phyloP scores from a whole-genome alignment of 192 early-diverging fungal species.

The Coemansia asiatica region DNA sequence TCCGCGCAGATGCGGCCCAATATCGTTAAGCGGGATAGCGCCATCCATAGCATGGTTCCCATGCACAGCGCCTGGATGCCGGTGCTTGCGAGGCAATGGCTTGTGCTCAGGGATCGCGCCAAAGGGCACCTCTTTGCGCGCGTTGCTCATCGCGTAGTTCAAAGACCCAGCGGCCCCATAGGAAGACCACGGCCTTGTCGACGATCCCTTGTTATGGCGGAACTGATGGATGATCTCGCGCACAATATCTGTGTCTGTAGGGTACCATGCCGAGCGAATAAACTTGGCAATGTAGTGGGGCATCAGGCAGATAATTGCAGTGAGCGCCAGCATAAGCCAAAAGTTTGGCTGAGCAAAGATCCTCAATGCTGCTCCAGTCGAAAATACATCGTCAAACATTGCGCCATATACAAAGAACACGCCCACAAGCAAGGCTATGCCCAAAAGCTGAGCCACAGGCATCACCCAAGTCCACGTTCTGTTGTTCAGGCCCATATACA shows the following conservation, averaged over 20 bases:
- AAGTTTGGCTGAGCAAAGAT: slow-evolving; percentile 66
- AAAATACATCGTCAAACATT: slow-evolving; percentile 60
- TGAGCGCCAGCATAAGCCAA: slow-evolving; percentile 68
- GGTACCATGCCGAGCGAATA: slow-evolving; percentile 66
- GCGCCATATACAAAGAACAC: slow-evolving; percentile 62
- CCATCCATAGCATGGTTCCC: slow-evolving; percentile 35
- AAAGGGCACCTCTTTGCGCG: slow-evolving; percentile 52
- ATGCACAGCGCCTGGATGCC: slow-evolving; percentile 1
- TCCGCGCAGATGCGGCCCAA: slow-evolving; percentile 8
- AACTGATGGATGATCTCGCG: slow-evolving; percentile 68
- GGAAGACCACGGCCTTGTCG: not conserved
- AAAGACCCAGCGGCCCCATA: not conserved
- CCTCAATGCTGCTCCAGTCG: slow-evolving; percentile 58
- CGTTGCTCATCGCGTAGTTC: slow-evolving; percentile 19
- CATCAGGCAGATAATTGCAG: slow-evolving; percentile 63
- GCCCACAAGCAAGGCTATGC: slow-evolving; percentile 53
- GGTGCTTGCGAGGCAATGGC: slow-evolving; percentile 8
- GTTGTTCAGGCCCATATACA: slow-evolving; percentile 74
- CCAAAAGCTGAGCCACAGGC: slow-evolving; percentile 46
- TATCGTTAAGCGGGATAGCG: slow-evolving; percentile 38
- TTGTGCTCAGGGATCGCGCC: slow-evolving; percentile 44
- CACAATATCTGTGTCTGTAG: slow-evolving; percentile 82
- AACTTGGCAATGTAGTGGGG: slow-evolving; percentile 74
- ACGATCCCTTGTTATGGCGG: slow-evolving; percentile 17
- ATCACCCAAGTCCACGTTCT: slow-evolving; percentile 76